phyloP scores from a whole-genome alignment of 2,329 filamentous ascomycete species.

The Diaporthe sp. region DNA sequence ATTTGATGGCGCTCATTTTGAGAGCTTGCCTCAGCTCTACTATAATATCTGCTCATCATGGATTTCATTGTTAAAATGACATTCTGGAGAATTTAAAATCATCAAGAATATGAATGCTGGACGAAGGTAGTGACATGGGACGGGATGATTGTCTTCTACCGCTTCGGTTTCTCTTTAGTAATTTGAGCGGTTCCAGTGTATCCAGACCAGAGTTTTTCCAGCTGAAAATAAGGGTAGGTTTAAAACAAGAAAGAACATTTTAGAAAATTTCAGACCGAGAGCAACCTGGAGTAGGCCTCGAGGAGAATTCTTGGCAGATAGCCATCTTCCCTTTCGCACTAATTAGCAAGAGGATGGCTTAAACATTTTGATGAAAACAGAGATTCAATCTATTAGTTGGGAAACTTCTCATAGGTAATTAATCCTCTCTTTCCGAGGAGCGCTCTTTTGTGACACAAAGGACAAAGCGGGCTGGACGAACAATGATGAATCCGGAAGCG shows the following conservation, averaged over 20 bases:
- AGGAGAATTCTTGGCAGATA: background rate
- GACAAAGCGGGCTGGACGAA: background rate
- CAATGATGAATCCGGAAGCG: constrained; percentile 8
- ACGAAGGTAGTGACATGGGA: background rate
- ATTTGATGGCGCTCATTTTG: background rate
- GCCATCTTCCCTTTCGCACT: too few relatives aligned
- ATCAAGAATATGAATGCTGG: background rate
- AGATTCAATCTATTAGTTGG: background rate
- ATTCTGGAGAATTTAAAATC: background rate
- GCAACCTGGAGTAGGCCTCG: background rate
- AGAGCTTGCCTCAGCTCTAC: too few relatives aligned
- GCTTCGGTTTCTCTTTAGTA: background rate
- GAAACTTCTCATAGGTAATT: too few relatives aligned
- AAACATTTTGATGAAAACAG: background rate
- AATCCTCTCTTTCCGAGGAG: background rate
- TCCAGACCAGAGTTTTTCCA: background rate
- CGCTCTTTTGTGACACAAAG: background rate
- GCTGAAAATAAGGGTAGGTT: background rate
- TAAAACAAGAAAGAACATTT: background rate
- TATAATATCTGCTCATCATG: too few relatives aligned
- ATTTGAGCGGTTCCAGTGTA: background rate
- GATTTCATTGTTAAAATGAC: too few relatives aligned
- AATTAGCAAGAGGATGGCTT: background rate
- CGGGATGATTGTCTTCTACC: background rate
- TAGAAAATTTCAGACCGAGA: background rate